Evolutionary conservation across 345 rosid genomes (phyloP), one percentile per base, ranked within the genome.

Genomic region (Camelina hispida): DNA sequence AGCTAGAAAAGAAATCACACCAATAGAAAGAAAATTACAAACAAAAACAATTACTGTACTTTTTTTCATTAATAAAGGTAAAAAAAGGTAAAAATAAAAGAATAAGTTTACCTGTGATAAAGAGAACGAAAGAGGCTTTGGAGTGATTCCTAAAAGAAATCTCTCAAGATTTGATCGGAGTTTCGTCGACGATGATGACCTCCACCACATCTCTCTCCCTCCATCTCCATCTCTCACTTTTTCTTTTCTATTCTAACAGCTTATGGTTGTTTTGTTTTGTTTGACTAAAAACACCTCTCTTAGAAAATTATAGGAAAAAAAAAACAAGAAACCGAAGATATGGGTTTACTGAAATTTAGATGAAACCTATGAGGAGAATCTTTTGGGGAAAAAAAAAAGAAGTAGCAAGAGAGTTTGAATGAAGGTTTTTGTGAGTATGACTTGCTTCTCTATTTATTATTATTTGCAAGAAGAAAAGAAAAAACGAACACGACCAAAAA

Each of bases 131-230:
- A 84, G 84, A 78, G 84, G 86, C 25, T 63, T 64, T 4, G 94
- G 91, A 48, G 89, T 87, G 51, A 79, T 74, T 7, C 81, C 77
- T 74, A 73, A 80, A 11, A 89, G 84, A 76, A 89, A 81, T 55
- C 76, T 72, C 66, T 77, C 83, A 4, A 87, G 80, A 64, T 87
- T 89, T 15, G 81, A 79, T 42, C 53, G 32, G 0, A 9, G 35
- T 17, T 59, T 63, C 8, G 68, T 63, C 6, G 75, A 74, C 2
- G 77, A 68, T 43, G 78, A 69, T 48, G 78, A 67, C 20, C 47
- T 61, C 73, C 79, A 75, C 73, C 79, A 67, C 58, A 76, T 75
- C 51, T 72, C 22, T 58, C 44, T 58, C 10, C 10, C n/a, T n/a
- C n/a, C n/a, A n/a, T n/a, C 15, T 47, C 23, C 25, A 37, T 34